Percentiles rank a stretch among this genome's conserved stretches.
Evolutionary conservation across 2,329 filamentous ascomycete genomes (phyloP).

Genomic region (Ascocoryne sarcoides): DNA sequence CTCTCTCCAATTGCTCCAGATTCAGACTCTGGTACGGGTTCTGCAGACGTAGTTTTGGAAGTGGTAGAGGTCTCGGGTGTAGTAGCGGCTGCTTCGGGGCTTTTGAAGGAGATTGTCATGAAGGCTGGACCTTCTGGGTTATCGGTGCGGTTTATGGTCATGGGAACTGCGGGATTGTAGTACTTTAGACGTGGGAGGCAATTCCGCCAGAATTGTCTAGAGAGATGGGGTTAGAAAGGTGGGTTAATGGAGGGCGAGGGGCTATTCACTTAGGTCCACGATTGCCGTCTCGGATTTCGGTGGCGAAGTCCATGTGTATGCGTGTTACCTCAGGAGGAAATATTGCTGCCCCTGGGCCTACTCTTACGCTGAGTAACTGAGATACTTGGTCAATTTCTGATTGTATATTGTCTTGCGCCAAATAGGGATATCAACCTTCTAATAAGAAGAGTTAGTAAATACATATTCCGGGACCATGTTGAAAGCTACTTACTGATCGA

Average conservation of each 20-base stretch:
- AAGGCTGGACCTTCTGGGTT: constrained; percentile 47
- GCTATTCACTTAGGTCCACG: constrained; percentile 58
- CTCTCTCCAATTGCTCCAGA: constrained; percentile 41
- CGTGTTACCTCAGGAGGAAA: constrained; percentile 68
- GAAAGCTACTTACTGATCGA: constrained; percentile 54
- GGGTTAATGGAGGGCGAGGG: not conserved
- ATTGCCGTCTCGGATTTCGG: constrained; percentile 55
- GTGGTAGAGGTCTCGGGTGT: constrained; percentile 22
- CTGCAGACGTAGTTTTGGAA: constrained; percentile 40
- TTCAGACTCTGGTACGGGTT: constrained; percentile 20
- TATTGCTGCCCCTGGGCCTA: constrained; percentile 75
- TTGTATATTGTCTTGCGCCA: too few species aligned
- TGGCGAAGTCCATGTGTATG: constrained; percentile 67
- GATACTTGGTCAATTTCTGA: constrained; percentile 19
- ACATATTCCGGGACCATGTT: too few species aligned
- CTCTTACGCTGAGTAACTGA: constrained; percentile 65
- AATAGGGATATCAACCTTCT: too few species aligned
- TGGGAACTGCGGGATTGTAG: constrained; percentile 79
- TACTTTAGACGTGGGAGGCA: constrained; percentile 84
- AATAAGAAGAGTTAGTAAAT: constrained; percentile 4
- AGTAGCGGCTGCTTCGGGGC: constrained; percentile 14
- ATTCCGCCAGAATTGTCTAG: constrained; percentile 80
- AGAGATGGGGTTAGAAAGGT: constrained; percentile 1
- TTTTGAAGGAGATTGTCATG: constrained; percentile 56
- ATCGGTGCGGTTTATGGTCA: constrained; percentile 66